Evolutionary conservation across 2,329 filamentous ascomycete species (phyloP).

Genomic region (Ilyonectria sp.): DNA sequence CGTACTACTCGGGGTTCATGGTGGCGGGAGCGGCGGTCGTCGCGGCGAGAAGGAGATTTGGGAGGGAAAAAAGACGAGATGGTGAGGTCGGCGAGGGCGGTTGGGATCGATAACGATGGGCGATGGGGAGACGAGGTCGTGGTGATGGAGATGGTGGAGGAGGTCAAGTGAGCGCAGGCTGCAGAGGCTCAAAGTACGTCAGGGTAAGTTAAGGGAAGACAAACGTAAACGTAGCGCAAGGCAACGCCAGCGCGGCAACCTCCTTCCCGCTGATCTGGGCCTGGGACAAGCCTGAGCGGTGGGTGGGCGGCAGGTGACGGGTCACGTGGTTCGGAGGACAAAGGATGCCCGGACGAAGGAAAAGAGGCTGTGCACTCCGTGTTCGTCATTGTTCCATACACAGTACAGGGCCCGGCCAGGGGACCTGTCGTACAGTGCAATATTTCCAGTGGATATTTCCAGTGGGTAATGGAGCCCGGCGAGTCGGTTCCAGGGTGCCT

Average conservation of each 20-base stretch:
- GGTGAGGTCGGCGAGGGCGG: slow-evolving; percentile 20
- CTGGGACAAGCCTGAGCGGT: slow-evolving; percentile 33
- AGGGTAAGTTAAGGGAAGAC: slow-evolving; percentile 56
- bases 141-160: slow-evolving; percentile 47
- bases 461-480: slow-evolving; percentile 17
- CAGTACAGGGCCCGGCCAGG: not conserved
- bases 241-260: slow-evolving; percentile 46
- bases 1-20: slow-evolving; percentile 96
- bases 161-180: slow-evolving; percentile 48
- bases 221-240: slow-evolving; percentile 49
- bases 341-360: not conserved
- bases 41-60: slow-evolving; percentile 32
- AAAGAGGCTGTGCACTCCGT: slow-evolving; percentile 24
- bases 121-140: slow-evolving; percentile 25
- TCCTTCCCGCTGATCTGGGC: slow-evolving; percentile 3
- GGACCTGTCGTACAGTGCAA: not conserved
- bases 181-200: slow-evolving; percentile 54
- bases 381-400: not conserved
- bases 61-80: slow-evolving; percentile 18
- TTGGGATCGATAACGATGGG: slow-evolving; percentile 35
- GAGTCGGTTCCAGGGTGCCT: slow-evolving; percentile 7
- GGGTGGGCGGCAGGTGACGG: slow-evolving; percentile 46
- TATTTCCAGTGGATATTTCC: not conserved
- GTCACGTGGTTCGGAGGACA: slow-evolving; percentile 46
- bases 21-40: slow-evolving; percentile 59